Conservation (phyloP, 73 alveolate species). For the Tetrahymena malaccensis region DNA sequence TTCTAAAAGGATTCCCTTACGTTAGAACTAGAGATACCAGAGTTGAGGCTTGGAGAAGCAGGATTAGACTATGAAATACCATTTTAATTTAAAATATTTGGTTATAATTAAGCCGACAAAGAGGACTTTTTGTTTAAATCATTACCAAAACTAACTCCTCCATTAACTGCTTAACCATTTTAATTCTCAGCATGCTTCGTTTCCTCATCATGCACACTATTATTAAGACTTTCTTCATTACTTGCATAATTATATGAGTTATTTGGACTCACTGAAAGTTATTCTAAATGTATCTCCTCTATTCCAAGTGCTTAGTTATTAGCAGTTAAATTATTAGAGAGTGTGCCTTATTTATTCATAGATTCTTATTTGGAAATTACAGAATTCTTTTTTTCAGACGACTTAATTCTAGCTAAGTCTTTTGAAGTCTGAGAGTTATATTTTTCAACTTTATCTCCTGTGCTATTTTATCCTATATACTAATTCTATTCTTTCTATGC, state of each 20-base stretch:
- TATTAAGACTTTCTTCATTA: not conserved
- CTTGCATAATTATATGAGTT: not conserved
- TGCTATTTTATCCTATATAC: not conserved
- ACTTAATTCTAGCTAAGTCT: not conserved
- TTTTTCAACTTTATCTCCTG: not conserved
- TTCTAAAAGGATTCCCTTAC: not conserved
- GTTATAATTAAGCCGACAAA: not conserved
- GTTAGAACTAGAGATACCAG: not conserved
- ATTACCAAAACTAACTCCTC: not conserved
- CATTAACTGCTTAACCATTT: not conserved
- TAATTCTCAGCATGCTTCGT: not conserved
- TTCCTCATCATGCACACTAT: not conserved
- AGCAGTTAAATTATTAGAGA: not conserved
- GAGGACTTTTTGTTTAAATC: not conserved
- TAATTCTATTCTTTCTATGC: not conserved
- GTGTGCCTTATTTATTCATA: not conserved
- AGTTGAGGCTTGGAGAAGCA: not conserved
- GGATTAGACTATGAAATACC: not conserved
- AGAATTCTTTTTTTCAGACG: not conserved
- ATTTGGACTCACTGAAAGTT: not conserved
- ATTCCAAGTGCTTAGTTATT: not conserved
- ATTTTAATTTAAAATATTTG: not conserved
- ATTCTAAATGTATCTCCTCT: not conserved
- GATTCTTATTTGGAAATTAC: not conserved
- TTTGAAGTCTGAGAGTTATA: not conserved